phyloP scores from a whole-genome alignment of 352 stramenopile genomes.

The Lagenidium giganteum region DNA sequence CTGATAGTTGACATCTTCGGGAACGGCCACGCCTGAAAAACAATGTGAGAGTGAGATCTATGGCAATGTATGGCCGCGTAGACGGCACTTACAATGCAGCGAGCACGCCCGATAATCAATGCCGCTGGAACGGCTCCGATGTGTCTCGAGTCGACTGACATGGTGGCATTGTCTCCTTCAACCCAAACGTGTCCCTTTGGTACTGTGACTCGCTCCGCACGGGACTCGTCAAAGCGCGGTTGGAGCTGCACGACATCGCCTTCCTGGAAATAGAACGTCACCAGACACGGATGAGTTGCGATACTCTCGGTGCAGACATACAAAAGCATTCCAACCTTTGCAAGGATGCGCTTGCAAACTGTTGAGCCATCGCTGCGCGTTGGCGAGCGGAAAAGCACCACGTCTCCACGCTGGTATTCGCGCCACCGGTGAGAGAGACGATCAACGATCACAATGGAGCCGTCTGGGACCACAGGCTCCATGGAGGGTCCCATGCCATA shows the following conservation, averaged over 20 bases:
- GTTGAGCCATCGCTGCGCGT: constrained; percentile 64
- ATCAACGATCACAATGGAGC: constrained; percentile 82
- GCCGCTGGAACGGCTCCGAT: constrained; percentile 90
- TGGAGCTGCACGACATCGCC: constrained; percentile 78
- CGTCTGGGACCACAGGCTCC: constrained; percentile 70
- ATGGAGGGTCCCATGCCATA: constrained; percentile 86
- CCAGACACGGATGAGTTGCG: too few relatives aligned
- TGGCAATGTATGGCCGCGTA: too few relatives aligned
- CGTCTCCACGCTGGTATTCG: constrained; percentile 59
- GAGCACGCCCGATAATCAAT: constrained; percentile 78
- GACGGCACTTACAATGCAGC: constrained; percentile 51
- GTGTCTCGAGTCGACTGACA: constrained; percentile 92
- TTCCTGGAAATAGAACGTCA: constrained; percentile 47
- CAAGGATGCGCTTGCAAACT: constrained; percentile 86
- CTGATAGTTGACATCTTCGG: constrained; percentile 13
- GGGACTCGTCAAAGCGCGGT: constrained; percentile 54
- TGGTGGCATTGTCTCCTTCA: constrained; percentile 94
- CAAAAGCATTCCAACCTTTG: too few relatives aligned
- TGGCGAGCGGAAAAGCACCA: constrained; percentile 81
- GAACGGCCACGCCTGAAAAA: constrained; percentile 16
- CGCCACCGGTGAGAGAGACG: constrained; percentile 65
- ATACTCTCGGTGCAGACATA: too few relatives aligned
- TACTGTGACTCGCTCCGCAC: constrained; percentile 59
- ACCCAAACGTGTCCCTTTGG: constrained; percentile 95
- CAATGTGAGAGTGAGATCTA: too few relatives aligned